Evolutionary conservation across 2,329 filamentous ascomycete genomes (phyloP).

Genomic region (Ceratocystis alfenasii): DNA sequence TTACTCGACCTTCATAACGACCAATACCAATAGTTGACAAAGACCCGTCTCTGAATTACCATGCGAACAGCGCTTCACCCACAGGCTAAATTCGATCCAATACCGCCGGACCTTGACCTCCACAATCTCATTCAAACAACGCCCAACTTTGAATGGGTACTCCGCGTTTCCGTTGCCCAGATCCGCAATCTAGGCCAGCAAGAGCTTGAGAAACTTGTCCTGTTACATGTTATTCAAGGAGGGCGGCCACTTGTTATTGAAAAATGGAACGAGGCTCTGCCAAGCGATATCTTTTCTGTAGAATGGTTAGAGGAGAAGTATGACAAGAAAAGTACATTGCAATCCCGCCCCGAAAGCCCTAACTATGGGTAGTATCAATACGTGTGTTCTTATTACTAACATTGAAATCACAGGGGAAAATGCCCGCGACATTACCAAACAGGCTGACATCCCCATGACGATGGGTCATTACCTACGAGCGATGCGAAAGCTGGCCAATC

Average conservation of each 20-base stretch:
- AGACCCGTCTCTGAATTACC: slow-evolving; percentile 25
- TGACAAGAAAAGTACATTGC: slow-evolving; percentile 58
- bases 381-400: slow-evolving; percentile 2
- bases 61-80: slow-evolving; percentile 70
- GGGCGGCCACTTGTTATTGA: slow-evolving; percentile 87
- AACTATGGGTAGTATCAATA: not conserved
- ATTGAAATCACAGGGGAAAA: slow-evolving; percentile 51
- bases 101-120: slow-evolving; percentile 75
- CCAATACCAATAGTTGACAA: too few species aligned
- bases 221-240: slow-evolving; percentile 68
- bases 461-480: slow-evolving; percentile 83
- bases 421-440: slow-evolving; percentile 66
- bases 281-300: slow-evolving; percentile 64
- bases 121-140: slow-evolving; percentile 61
- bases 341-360: slow-evolving; percentile 24
- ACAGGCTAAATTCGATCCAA: slow-evolving; percentile 81
- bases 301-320: slow-evolving; percentile 71
- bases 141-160: slow-evolving; percentile 76
- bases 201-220: slow-evolving; percentile 74
- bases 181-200: slow-evolving; percentile 65
- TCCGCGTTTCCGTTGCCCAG: slow-evolving; percentile 65
- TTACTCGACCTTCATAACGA: not conserved
- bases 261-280: slow-evolving; percentile 66
- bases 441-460: slow-evolving; percentile 68
- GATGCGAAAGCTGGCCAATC: slow-evolving; percentile 70